These are phyloP conservation scores for Xylariales sp. DNA, from an alignment of 2,329 filamentous ascomycete genomes.

Conservation along the genomic window DNA sequence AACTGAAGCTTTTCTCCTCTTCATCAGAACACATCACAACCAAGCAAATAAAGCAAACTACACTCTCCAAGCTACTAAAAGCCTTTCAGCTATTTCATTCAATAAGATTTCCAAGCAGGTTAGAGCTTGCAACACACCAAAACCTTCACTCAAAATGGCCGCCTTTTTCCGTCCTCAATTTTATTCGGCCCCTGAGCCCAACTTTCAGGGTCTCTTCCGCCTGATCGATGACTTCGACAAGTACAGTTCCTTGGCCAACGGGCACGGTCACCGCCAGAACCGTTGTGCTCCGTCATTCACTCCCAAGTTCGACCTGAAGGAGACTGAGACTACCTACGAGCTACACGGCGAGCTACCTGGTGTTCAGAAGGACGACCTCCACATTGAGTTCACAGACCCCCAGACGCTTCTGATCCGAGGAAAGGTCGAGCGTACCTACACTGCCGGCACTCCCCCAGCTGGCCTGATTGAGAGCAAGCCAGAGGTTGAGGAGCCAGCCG, in stretches of 20 bases:
- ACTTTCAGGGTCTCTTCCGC: constrained; percentile 59
- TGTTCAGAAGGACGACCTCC: constrained; percentile 67
- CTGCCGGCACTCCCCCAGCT: constrained; percentile 47
- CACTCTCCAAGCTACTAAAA: background rate
- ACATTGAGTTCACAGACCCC: constrained; percentile 74
- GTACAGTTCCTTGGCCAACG: constrained; percentile 35
- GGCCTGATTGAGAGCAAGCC: constrained; percentile 40
- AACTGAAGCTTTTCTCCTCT: constrained; percentile 7
- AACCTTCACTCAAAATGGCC: constrained; percentile 44
- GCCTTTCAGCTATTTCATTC: no score
- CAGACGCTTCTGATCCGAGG: constrained; percentile 71
- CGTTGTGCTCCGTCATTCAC: constrained; percentile 53
- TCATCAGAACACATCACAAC: constrained; percentile 23
- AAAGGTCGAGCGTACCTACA: constrained; percentile 60
- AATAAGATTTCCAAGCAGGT: no score
- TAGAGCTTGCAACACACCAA: no score
- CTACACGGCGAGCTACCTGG: constrained; percentile 78
- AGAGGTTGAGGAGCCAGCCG: constrained; percentile 21
- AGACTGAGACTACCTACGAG: constrained; percentile 65
- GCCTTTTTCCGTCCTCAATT: constrained; percentile 49
- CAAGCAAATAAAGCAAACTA: constrained; percentile 10
- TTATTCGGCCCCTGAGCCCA: constrained; percentile 40
- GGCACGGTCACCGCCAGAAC: constrained; percentile 9
- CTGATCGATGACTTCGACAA: constrained; percentile 60
- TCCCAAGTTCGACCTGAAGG: constrained; percentile 75